phyloP scores from a whole-genome alignment of 2,329 filamentous ascomycete species.

The Aspergillus vadensis region DNA sequence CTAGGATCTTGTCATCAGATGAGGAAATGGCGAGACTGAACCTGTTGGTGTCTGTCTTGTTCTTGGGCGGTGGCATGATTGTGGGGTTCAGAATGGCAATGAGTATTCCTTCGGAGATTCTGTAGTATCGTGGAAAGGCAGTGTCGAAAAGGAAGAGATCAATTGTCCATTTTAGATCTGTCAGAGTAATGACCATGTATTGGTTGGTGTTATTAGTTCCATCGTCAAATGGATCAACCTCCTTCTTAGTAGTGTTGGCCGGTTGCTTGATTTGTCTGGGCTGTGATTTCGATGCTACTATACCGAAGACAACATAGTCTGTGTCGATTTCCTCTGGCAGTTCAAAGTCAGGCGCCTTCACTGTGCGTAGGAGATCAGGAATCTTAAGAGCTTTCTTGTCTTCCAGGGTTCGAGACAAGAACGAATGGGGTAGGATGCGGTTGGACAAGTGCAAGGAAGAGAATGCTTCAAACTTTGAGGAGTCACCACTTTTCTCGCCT shows the following conservation, averaged over 20 bases:
- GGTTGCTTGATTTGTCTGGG: constrained; percentile 64
- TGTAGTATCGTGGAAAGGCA: constrained; percentile 92
- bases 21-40: constrained; percentile 86
- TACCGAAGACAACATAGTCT: constrained; percentile 85
- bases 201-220: constrained; percentile 67
- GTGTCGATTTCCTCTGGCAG: constrained; percentile 77
- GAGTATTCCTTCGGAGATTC: constrained; percentile 85
- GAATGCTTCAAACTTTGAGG: constrained; percentile 78
- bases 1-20: constrained; percentile 84
- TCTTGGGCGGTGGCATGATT: constrained; percentile 82
- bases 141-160: constrained; percentile 91
- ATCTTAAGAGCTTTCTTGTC: constrained; percentile 77
- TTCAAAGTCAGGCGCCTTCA: constrained; percentile 81
- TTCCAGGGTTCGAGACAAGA: constrained; percentile 74
- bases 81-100: constrained; percentile 89
- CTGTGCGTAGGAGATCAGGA: constrained; percentile 75
- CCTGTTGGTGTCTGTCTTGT: constrained; percentile 73
- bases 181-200: constrained; percentile 89
- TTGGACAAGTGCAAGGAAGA: constrained; percentile 82
- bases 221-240: constrained; percentile 51
- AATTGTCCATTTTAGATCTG: constrained; percentile 85
- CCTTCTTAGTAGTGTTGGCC: constrained; percentile 41
- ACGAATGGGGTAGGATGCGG: constrained; percentile 77
- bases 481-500: constrained; percentile 40
- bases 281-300: constrained; percentile 85